Evolutionary conservation across 1,284 basidiomycete genomes (phyloP).

Genomic region (Irpex sp.): DNA sequence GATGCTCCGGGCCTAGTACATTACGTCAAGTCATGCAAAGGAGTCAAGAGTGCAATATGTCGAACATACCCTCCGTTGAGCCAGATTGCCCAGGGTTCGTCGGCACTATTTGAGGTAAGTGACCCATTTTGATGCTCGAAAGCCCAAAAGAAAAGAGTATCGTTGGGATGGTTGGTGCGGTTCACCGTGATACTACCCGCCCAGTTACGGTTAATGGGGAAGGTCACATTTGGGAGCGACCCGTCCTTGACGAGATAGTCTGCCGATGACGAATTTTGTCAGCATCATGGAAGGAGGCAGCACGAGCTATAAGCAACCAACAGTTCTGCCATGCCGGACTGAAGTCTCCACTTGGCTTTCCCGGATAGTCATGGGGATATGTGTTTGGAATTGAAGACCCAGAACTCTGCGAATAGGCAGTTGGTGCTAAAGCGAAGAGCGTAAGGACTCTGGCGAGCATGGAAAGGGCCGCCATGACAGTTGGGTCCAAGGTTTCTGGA

Average conservation of each 20-base stretch:
- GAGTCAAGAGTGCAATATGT: slow-evolving; percentile 37
- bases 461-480: neutral
- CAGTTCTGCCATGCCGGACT: slow-evolving; percentile 29
- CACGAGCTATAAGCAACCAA: slow-evolving; percentile 11
- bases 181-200: slow-evolving; percentile 68
- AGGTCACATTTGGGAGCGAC: slow-evolving; percentile 58
- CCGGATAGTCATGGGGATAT: slow-evolving; percentile 19
- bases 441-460: neutral
- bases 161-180: slow-evolving; percentile 57
- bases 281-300: neutral
- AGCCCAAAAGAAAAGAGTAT: slow-evolving; percentile 71
- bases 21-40: neutral
- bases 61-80: slow-evolving; percentile 60
- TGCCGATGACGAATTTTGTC: neutral
- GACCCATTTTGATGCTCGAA: slow-evolving; percentile 55
- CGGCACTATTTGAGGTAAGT: slow-evolving; percentile 38
- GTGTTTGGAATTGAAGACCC: neutral
- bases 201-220: slow-evolving; percentile 50
- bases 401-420: neutral
- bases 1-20: slow-evolving; percentile 60
- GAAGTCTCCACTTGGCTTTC: slow-evolving; percentile 20
- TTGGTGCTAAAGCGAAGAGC: neutral
- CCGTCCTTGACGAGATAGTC: slow-evolving; percentile 22
- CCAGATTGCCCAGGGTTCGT: slow-evolving; percentile 70
- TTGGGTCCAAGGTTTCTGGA: too few species aligned